Conservation (phyloP, 2,329 filamentous ascomycete species). For the Mariannaea sp. region DNA sequence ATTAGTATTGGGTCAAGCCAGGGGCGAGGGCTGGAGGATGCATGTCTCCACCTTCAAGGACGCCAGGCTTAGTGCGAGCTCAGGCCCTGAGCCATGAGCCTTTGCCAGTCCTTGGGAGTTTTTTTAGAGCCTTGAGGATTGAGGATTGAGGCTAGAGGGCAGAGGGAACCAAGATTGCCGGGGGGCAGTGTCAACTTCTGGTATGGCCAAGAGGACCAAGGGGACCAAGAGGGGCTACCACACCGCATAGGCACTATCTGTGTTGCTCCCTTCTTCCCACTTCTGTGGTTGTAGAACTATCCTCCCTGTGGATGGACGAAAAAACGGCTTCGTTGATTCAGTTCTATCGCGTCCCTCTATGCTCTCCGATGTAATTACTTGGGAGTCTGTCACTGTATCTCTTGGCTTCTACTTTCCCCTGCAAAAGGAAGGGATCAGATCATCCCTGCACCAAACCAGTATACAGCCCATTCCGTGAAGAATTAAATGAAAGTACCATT, state of each 20-base stretch:
- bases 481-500: no score
- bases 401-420: slow-evolving; percentile 3
- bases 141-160: no score
- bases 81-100: background rate
- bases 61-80: slow-evolving; percentile 24
- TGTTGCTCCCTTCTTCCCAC: no score
- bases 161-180: slow-evolving; percentile 10
- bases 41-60: slow-evolving; percentile 26
- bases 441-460: background rate
- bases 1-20: slow-evolving; percentile 6
- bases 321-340: slow-evolving; percentile 16
- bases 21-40: slow-evolving; percentile 22
- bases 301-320: no score
- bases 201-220: background rate
- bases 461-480: no score
- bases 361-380: no score
- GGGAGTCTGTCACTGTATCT: no score
- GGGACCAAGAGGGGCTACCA: no score
- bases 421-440: slow-evolving; percentile 8
- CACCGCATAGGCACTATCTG: no score
- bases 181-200: slow-evolving; percentile 8
- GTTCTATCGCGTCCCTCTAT: background rate
- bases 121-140: no score
- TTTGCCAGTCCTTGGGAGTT: no score
- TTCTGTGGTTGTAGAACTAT: no score